Evolutionary conservation across 257 asterid genomes (phyloP), one percentile per base, ranked within the genome.

Genomic region (Nicotiana tabacum): DNA sequence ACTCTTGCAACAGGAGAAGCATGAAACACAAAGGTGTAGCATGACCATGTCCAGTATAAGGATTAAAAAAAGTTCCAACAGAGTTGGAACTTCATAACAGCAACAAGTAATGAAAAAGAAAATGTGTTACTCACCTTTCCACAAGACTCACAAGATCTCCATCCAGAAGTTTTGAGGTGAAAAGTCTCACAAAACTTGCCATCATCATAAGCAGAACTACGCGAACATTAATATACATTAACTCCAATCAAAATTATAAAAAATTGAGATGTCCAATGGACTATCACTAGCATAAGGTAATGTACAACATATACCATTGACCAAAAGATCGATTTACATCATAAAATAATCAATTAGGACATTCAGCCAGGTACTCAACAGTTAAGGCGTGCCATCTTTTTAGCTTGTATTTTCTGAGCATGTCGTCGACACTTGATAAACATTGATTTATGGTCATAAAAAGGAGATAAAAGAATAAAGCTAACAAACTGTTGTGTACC

Each of bases 111-210:
- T 43, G 82, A 83, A 68, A 48, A 67, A 39, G 33, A 24, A 65
- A 68, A 46, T 43, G 70, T 48, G n/a, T 62, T 43, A 39, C 78
- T 88, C 90, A 94, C 99, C 98, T 96, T 94, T 81, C 98, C 98
- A 84, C 99, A 96, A 89, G 99, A 93, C 86, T 96, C 98, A 46
- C 99, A 96, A 82, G 97, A 92, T 87, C 99, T 96, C 99, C 99
- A 96, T 84, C 99, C 99, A 83, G 98, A 91, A 87, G 93, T 90
- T 86, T 87, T 91, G 84, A 90, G 77, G 90, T 96, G 99, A 89
- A 94, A 96, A 13, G 93, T 87, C 89, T 95, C 98, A 81, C 99
- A 96, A 86, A 94, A 96, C 57, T 91, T 96, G 56, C 97, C 98
- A 51, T 95, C 97, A 86, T 94, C 97, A 76, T 96, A 96, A 58